These are phyloP conservation scores for Schizosaccharomyces lindneri DNA, from an alignment of 805 yeast genomes.

Conservation along the genomic window DNA sequence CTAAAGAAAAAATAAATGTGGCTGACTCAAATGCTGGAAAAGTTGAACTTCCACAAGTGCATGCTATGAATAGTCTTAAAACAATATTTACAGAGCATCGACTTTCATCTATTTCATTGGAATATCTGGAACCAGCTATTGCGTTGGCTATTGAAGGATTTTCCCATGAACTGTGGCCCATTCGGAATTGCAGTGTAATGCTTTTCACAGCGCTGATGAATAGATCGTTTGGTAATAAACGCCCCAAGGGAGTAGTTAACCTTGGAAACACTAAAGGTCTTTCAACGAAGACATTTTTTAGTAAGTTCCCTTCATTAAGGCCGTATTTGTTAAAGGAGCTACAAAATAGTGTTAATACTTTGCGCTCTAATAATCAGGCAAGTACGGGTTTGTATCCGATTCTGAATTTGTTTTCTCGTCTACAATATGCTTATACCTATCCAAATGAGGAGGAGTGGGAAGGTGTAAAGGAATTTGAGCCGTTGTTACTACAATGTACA, in stretches of 20 bases:
- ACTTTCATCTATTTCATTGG: slow-evolving; percentile 27
- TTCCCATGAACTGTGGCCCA: slow-evolving; percentile 50
- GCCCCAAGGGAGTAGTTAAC: slow-evolving; percentile 10
- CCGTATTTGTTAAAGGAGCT: neutral
- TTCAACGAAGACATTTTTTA: slow-evolving; percentile 3
- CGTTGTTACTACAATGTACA: slow-evolving; percentile 24
- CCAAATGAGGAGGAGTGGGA: neutral
- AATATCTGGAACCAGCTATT: slow-evolving; percentile 32
- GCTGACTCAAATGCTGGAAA: slow-evolving; percentile 24
- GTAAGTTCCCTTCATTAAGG: neutral
- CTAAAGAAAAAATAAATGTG: slow-evolving; percentile 21
- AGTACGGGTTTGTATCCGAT: slow-evolving; percentile 1
- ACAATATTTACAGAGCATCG: slow-evolving; percentile 49
- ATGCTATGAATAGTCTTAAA: slow-evolving; percentile 68
- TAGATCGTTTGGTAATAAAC: slow-evolving; percentile 44
- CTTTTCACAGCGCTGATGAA: slow-evolving; percentile 64
- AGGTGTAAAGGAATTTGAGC: slow-evolving; percentile 9
- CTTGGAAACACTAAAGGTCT: slow-evolving; percentile 9
- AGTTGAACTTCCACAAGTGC: slow-evolving; percentile 71
- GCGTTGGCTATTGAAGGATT: slow-evolving; percentile 37
- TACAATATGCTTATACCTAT: neutral
- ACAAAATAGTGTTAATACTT: neutral
- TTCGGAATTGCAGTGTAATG: slow-evolving; percentile 85
- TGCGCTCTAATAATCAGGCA: neutral
- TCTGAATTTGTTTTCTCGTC: neutral